Evolutionary conservation across 176 grass and related monocot species (phyloP).

Genomic region (Lolium rigidum): DNA sequence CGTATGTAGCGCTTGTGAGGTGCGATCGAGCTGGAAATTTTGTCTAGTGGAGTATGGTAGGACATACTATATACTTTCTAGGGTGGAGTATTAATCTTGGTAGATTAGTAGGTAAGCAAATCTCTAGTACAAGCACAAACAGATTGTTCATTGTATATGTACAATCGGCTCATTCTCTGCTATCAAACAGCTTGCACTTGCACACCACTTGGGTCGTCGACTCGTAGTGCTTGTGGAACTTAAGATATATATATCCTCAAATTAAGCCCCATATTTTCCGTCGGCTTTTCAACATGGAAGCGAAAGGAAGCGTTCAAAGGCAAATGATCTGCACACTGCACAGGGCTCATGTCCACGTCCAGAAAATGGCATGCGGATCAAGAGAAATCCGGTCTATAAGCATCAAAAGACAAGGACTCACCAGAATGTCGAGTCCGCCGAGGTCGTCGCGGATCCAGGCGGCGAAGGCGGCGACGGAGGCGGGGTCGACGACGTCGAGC

Average conservation of each 20-base stretch:
- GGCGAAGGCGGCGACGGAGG: conserved; percentile 68
- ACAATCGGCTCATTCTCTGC: neutral
- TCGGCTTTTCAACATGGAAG: no score
- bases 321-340: no score
- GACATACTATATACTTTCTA: neutral
- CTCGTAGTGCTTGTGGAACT: neutral
- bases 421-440: conserved; percentile 85
- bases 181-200: neutral
- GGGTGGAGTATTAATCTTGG: neutral
- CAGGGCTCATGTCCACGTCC: no score
- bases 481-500: conserved; percentile 68
- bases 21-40: neutral
- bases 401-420: conserved; percentile 30
- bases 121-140: neutral
- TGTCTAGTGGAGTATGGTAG: neutral
- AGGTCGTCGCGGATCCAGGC: conserved; percentile 60
- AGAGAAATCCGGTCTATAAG: no score
- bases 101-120: neutral
- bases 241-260: neutral
- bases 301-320: no score
- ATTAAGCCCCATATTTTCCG: neutral
- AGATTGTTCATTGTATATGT: neutral
- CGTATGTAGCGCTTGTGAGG: neutral
- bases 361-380: no score
- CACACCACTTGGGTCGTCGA: neutral